phyloP scores from a whole-genome alignment of 768 basidiomycete genomes.

The Suillus luteus region DNA sequence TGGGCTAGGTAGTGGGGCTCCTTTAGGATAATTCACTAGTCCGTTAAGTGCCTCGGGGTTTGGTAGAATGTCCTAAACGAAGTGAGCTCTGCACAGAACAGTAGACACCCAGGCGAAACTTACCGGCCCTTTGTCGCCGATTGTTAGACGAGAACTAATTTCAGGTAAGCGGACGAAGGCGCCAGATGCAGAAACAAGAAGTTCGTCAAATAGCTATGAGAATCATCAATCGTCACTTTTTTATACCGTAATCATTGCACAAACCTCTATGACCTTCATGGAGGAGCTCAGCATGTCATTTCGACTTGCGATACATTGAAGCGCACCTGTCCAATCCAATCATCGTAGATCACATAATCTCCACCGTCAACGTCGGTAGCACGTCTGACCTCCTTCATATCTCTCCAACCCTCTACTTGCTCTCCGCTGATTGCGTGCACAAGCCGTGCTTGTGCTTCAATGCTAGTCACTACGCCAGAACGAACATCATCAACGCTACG shows the following conservation, averaged over 20 bases:
- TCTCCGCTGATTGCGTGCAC: slow-evolving; percentile 74
- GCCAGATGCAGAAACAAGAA: slow-evolving; percentile 66
- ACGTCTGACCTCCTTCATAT: slow-evolving; percentile 55
- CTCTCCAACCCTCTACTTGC: slow-evolving; percentile 63
- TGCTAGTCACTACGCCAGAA: slow-evolving; percentile 72
- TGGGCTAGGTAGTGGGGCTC: slow-evolving; percentile 42
- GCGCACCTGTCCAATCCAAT: slow-evolving; percentile 89
- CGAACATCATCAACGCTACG: slow-evolving; percentile 70
- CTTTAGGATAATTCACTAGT: slow-evolving; percentile 48
- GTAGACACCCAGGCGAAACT: slow-evolving; percentile 26
- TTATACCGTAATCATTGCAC: slow-evolving; percentile 17
- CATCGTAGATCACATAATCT: slow-evolving; percentile 78
- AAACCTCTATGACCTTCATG: slow-evolving; percentile 73
- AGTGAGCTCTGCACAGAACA: slow-evolving; percentile 11
- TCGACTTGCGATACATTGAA: slow-evolving; percentile 12
- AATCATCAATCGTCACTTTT: slow-evolving; percentile 15
- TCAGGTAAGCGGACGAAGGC: slow-evolving; percentile 77
- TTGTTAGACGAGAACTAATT: slow-evolving; percentile 69
- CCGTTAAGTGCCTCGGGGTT: slow-evolving; percentile 48
- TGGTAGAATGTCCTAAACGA: slow-evolving; percentile 65
- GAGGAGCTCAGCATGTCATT: slow-evolving; percentile 8
- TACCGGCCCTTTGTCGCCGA: slow-evolving; percentile 78
- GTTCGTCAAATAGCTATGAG: slow-evolving; percentile 79
- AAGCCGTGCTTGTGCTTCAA: slow-evolving; percentile 64
- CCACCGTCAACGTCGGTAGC: slow-evolving; percentile 67